These are phyloP conservation scores for Microbotryum intermedium DNA, from an alignment of 1,284 basidiomycete genomes.

Conservation along the genomic window DNA sequence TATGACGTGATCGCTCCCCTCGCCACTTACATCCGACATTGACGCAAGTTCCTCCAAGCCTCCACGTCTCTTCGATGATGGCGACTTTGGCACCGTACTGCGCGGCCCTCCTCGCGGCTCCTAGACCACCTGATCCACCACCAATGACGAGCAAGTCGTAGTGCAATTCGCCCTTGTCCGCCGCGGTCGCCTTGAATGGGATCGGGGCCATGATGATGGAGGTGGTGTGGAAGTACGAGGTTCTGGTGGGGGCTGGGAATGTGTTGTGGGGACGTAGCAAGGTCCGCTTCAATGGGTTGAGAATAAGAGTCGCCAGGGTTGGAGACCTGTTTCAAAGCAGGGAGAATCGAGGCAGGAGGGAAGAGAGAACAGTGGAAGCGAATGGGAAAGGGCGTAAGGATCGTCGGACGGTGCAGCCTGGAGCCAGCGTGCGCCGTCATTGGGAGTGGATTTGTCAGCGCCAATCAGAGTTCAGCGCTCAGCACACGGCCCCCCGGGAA, in stretches of 20 bases:
- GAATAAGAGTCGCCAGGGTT: no score
- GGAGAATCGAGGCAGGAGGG: no score
- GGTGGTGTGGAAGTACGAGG: slow-evolving; percentile 1
- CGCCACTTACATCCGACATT: slow-evolving; percentile 59
- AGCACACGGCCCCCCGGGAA: no score
- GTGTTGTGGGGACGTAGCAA: no score
- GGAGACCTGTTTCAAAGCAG: no score
- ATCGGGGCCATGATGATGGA: slow-evolving; percentile 29
- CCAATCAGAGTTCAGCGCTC: no score
- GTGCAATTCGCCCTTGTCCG: slow-evolving; percentile 60
- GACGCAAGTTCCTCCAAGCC: slow-evolving; percentile 91
- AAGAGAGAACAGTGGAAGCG: no score
- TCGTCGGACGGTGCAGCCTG: no score
- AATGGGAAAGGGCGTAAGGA: no score
- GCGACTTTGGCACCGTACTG: slow-evolving; percentile 89
- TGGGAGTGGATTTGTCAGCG: no score
- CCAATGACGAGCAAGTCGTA: slow-evolving; percentile 62
- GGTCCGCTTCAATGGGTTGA: no score
- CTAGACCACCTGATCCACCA: slow-evolving; percentile 74
- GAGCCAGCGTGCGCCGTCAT: no score
- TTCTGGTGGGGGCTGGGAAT: not conserved
- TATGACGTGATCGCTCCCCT: not conserved
- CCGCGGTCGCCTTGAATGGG: slow-evolving; percentile 33
- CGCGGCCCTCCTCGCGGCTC: slow-evolving; percentile 73
- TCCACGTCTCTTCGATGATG: slow-evolving; percentile 67